A percentile compares a stretch with the other conserved stretches of the same genome.
phyloP scores from a whole-genome alignment of 2,329 filamentous ascomycete genomes.

The Alternaria atra region DNA sequence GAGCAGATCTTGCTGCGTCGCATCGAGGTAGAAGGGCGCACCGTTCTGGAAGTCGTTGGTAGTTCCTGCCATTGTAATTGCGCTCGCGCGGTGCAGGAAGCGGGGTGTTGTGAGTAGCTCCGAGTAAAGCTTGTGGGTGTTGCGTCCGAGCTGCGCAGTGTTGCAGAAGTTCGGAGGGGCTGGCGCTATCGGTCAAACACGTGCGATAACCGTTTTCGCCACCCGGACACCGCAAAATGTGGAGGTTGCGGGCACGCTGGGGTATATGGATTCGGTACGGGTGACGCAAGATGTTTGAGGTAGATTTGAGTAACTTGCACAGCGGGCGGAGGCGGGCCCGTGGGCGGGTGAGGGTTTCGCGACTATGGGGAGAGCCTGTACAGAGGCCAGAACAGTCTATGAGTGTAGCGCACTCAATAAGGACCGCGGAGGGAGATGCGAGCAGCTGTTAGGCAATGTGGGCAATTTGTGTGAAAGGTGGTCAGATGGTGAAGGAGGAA shows the following conservation, averaged over 20 bases:
- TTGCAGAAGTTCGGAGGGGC: conserved; percentile 9
- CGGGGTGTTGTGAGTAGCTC: not conserved
- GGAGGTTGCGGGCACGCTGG: conserved; percentile 8
- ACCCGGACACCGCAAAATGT: conserved; percentile 9
- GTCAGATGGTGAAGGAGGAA: conserved; percentile 22
- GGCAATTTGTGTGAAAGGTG: conserved; percentile 12
- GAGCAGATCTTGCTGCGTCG: conserved; percentile 59
- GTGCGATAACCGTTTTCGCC: conserved; percentile 16
- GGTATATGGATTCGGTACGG: conserved; percentile 4
- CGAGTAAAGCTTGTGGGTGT: not conserved
- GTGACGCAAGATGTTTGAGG: conserved; percentile 24
- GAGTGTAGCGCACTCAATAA: conserved; percentile 19
- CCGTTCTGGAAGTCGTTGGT: conserved; percentile 52
- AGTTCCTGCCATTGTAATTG: conserved; percentile 48
- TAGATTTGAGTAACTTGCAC: conserved; percentile 13
- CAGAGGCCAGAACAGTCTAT: conserved; percentile 9
- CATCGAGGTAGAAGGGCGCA: conserved; percentile 55
- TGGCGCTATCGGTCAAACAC: conserved; percentile 13
- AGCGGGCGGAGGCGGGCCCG: conserved; percentile 20
- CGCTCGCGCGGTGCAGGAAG: not conserved
- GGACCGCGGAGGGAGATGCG: conserved; percentile 3
- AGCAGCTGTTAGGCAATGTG: not conserved
- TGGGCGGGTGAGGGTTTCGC: conserved; percentile 2
- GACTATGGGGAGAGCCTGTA: conserved; percentile 2
- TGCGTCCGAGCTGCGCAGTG: conserved; percentile 5